Conservation (phyloP, 805 yeast species). For the Saturnispora zaruensis region DNA sequence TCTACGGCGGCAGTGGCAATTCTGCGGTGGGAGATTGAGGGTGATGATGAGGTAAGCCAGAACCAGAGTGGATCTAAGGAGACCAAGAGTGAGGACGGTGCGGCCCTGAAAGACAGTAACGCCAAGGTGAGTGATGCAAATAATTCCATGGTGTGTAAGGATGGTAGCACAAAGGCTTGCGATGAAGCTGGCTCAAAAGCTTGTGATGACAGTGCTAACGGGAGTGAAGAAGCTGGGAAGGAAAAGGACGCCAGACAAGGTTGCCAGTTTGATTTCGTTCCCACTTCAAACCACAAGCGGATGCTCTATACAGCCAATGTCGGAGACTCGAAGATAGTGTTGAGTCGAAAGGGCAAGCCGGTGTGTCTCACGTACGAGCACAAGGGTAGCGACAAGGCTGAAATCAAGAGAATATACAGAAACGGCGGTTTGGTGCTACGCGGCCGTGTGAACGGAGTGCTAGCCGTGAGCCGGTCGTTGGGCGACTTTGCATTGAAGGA, state of each 20-base stretch:
- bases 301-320: slow-evolving; percentile 90
- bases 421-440: slow-evolving; percentile 85
- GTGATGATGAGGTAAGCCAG: slow-evolving; percentile 19
- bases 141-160: too few relatives aligned
- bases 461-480: slow-evolving; percentile 87
- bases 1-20: slow-evolving; percentile 95
- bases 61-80: not conserved
- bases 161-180: not conserved
- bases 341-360: slow-evolving; percentile 68
- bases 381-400: slow-evolving; percentile 77
- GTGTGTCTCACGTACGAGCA: slow-evolving; percentile 85
- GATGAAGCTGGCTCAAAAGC: not conserved
- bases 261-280: slow-evolving; percentile 34
- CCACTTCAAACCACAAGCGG: slow-evolving; percentile 45
- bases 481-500: slow-evolving; percentile 93
- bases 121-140: too few relatives aligned
- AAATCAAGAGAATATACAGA: slow-evolving; percentile 62
- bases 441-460: slow-evolving; percentile 88
- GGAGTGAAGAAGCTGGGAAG: not conserved
- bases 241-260: too few relatives aligned
- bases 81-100: not conserved
- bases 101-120: not conserved
- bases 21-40: slow-evolving; percentile 64
- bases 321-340: slow-evolving; percentile 83
- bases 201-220: too few relatives aligned